Percentiles rank a stretch among this genome's conserved stretches.
phyloP scores from a whole-genome alignment of 225 moss, liverwort and hornwort species.

The Asterella californica region DNA sequence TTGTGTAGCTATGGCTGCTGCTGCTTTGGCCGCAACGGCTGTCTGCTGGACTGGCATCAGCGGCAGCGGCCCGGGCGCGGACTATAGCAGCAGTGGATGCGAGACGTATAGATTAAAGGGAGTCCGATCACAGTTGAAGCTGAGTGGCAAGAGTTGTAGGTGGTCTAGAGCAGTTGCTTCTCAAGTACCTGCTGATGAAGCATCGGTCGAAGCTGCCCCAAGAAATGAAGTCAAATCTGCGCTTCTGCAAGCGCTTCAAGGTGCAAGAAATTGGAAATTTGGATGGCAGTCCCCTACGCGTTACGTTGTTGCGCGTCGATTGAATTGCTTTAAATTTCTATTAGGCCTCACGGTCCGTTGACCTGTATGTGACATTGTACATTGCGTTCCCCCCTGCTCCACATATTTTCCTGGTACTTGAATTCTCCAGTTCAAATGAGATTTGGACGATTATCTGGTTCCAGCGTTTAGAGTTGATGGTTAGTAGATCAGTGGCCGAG shows the following conservation, averaged over 20 bases:
- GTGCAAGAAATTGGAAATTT: slow-evolving; percentile 24
- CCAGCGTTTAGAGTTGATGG: too few relatives aligned
- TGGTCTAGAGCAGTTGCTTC: neutral
- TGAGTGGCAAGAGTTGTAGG: neutral
- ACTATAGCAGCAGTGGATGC: neutral
- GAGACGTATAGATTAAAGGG: neutral
- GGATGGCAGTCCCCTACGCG: neutral
- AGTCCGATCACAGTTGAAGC: neutral
- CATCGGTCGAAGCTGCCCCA: neutral
- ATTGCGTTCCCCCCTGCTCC: neutral
- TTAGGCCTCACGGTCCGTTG: neutral
- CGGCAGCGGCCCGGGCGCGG: neutral
- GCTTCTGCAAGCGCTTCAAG: slow-evolving; percentile 53
- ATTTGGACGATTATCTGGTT: too few relatives aligned
- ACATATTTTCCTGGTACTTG: neutral
- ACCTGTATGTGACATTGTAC: neutral
- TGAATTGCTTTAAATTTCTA: neutral
- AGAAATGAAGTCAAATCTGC: slow-evolving; percentile 52
- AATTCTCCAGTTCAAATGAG: too few relatives aligned
- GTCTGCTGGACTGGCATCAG: neutral
- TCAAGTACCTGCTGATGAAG: slow-evolving; percentile 12
- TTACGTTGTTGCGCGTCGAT: neutral
- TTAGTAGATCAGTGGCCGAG: too few relatives aligned
- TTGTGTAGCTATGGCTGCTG: slow-evolving; percentile 3
- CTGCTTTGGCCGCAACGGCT: neutral